Evolutionary conservation across 2,329 filamentous ascomycete genomes (phyloP), one percentile per base, ranked within the genome.

Genomic region (Beauveria caledonica): DNA sequence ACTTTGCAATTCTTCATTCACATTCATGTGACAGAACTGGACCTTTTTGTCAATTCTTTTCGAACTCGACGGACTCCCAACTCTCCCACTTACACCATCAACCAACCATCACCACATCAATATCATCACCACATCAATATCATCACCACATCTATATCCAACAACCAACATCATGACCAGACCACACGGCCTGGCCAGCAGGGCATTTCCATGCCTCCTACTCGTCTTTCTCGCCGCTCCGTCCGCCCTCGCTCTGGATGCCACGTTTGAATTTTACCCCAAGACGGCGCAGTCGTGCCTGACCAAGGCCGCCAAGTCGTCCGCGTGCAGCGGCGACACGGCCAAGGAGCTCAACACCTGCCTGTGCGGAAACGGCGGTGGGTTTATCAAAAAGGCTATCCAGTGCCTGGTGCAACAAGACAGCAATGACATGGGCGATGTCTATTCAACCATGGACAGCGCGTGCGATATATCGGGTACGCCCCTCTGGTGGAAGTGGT

Each of bases 261-360:
- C 76, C 63, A 71, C 79, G 68, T 80, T 80, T 64, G 70, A 69
- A 27, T 65, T 72, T 25, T 81, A 80, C 63, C 78, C 78, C 0
- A 17, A 64, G 23, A 67, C 63, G 21, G 68, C 78, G 2, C 77
- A 76, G 58, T 27, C 64, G 9, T 81, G 78, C 61, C 67, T 80
- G 0, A 68, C 72, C 62, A 33, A 67, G 23, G 68, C 77, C 3
- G 70, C 75, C 15, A 67, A 71, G 49, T 33, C 61, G 33, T 75
- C 72, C 51, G 62, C 66, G 9, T 80, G 78, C 68, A 64, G 67
- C 21, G 73, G 73, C 23, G 68, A 68, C 40, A 71, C 71, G 1
- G 71, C 73, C 2, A 15, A 62, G 0, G 66, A 71, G 17, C 71
- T 78, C 61, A 80, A 80, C 64, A 42, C 65, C 3, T 80, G 78